These are phyloP conservation scores for Chaetomiaceae sp. DNA, from an alignment of 2,329 filamentous ascomycete genomes.

Conservation along the genomic window DNA sequence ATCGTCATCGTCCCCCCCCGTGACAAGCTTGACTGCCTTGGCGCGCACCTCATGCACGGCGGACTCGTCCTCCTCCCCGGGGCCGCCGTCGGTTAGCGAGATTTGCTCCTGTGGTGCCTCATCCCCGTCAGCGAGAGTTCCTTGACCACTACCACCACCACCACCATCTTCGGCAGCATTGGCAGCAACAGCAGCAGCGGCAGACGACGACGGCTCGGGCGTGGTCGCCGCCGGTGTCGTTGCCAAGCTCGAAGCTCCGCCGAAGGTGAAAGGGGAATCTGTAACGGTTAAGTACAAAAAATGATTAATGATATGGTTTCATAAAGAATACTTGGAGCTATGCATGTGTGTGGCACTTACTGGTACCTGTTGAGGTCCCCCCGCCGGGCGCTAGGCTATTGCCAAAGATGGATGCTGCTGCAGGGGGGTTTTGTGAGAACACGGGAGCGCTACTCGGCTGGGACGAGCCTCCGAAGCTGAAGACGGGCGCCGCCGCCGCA, in stretches of 20 bases:
- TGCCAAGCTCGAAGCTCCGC: slow-evolving; percentile 54
- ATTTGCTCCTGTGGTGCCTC: slow-evolving; percentile 61
- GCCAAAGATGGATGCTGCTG: slow-evolving; percentile 28
- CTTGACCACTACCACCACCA: no score
- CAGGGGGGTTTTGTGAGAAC: slow-evolving; percentile 26
- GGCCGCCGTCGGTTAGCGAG: slow-evolving; percentile 59
- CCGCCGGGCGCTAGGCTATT: slow-evolving; percentile 28
- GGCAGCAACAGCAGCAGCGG: no score
- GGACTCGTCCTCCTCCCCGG: slow-evolving; percentile 67
- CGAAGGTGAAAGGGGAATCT: slow-evolving; percentile 52
- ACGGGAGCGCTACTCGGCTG: slow-evolving; percentile 22
- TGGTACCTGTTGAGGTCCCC: slow-evolving; percentile 37
- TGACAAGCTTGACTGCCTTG: slow-evolving; percentile 59
- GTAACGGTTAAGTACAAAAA: slow-evolving; percentile 21
- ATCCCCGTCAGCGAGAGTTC: slow-evolving; percentile 45
- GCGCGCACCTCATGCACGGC: slow-evolving; percentile 64
- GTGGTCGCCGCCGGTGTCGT: slow-evolving; percentile 55
- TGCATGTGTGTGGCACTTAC: slow-evolving; percentile 37
- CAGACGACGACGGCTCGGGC: slow-evolving; percentile 53
- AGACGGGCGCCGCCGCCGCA: slow-evolving; percentile 12
- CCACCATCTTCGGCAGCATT: slow-evolving; percentile 40
- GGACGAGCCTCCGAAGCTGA: slow-evolving; percentile 36
- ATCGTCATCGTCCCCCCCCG: slow-evolving; percentile 37
- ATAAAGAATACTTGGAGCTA: background rate
- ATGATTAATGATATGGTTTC: slow-evolving; percentile 19